A percentile compares a stretch with the other conserved stretches of the same genome.
phyloP scores from a whole-genome alignment of 192 early-diverging fungal genomes.

The Oehlia diaphana region DNA sequence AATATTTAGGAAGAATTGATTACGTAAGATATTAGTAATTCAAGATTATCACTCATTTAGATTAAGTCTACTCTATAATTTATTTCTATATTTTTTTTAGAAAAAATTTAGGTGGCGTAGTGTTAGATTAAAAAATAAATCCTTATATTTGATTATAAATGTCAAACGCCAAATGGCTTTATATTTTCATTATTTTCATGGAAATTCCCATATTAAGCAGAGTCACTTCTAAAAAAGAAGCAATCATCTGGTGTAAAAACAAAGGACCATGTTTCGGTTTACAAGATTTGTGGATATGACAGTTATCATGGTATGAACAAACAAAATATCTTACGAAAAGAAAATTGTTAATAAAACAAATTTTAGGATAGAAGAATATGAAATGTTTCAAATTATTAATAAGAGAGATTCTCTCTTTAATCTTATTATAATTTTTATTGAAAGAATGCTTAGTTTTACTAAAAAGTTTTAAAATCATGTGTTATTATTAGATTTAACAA shows the following conservation, averaged over 20 bases:
- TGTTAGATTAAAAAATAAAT: not conserved
- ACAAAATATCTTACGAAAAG: not conserved
- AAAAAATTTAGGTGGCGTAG: not conserved
- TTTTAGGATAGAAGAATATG: constrained; percentile 12
- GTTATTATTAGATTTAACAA: too few species aligned
- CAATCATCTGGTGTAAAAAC: too few species aligned
- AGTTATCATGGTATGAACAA: not conserved
- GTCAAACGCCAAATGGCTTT: constrained; percentile 1
- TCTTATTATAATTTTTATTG: too few species aligned
- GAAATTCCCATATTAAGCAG: not conserved
- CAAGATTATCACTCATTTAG: too few species aligned
- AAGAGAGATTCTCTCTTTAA: not conserved
- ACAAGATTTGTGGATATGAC: not conserved
- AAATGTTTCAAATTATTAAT: constrained; percentile 15
- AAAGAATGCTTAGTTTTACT: too few species aligned
- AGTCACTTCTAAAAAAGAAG: not conserved
- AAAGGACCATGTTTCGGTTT: not conserved
- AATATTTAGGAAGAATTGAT: too few species aligned
- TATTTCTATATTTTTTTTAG: too few species aligned
- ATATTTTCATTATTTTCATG: constrained; percentile 13
- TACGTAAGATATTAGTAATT: too few species aligned
- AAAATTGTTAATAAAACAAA: not conserved
- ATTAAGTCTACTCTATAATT: too few species aligned
- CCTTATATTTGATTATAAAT: too few species aligned
- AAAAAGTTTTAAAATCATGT: too few species aligned